Conservation (phyloP, 345 rosid species). For the Murraya paniculata region DNA sequence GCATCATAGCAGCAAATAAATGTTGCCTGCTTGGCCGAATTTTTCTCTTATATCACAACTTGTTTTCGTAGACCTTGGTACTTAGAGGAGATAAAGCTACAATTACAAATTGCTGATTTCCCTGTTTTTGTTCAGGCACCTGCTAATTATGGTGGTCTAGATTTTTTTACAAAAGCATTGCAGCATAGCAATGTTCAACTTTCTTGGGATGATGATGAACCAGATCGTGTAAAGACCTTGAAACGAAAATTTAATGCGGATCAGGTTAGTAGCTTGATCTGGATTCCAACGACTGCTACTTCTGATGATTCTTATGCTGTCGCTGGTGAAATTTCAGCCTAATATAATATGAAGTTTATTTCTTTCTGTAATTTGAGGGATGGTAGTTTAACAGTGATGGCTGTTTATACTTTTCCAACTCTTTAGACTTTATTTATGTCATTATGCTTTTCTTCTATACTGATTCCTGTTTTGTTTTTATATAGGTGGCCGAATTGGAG, state of each 20-base stretch:
- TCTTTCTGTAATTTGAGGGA: not conserved
- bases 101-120: not conserved
- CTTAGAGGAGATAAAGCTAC: not conserved
- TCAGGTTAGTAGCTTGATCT: conserved; percentile 47
- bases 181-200: conserved; percentile 74
- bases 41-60: not conserved
- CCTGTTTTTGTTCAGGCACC: conserved; percentile 56
- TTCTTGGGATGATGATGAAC: conserved; percentile 98
- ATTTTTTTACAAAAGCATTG: conserved; percentile 77
- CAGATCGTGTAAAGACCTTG: conserved; percentile 73
- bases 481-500: conserved; percentile 76
- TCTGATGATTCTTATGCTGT: not conserved
- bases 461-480: conserved; percentile 19
- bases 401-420: not conserved
- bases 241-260: conserved; percentile 69
- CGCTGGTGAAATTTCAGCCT: not conserved
- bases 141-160: conserved; percentile 59
- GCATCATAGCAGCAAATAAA: not conserved
- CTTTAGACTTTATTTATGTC: not conserved
- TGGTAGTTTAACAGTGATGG: not conserved
- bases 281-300: not conserved
- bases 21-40: not conserved
- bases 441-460: conserved; percentile 12
- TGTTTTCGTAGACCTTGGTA: not conserved
- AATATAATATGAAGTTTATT: not conserved